Percentiles rank a stretch among this genome's conserved stretches.
phyloP scores from a whole-genome alignment of 208 protist genomes.

The Trypanosoma avium region DNA sequence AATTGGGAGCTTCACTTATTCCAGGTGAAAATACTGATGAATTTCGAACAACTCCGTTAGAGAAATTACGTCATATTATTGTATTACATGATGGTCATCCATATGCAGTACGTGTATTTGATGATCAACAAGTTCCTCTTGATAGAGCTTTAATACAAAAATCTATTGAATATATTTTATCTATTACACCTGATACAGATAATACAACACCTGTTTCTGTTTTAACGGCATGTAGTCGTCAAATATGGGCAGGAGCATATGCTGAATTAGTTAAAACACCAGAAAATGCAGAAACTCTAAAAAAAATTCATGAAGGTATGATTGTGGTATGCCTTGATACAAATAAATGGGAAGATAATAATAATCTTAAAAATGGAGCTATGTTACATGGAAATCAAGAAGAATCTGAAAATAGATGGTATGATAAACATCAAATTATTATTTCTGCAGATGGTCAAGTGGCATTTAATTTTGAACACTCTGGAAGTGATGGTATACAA shows the following conservation, averaged over 20 bases:
- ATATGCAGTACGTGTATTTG: conserved; percentile 72
- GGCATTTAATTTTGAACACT: conserved; percentile 88
- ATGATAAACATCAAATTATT: conserved; percentile 92
- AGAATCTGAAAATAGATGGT: conserved; percentile 91
- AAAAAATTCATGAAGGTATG: conserved; percentile 68
- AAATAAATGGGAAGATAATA: conserved; percentile 41
- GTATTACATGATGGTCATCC: conserved; percentile 83
- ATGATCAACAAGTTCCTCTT: conserved; percentile 46
- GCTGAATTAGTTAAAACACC: conserved; percentile 74
- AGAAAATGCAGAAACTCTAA: conserved; percentile 68
- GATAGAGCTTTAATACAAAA: conserved; percentile 54
- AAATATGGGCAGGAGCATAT: conserved; percentile 78
- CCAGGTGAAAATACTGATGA: conserved; percentile 59
- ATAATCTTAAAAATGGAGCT: conserved; percentile 42
- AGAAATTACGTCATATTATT: conserved; percentile 72
- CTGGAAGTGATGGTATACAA: conserved; percentile 72
- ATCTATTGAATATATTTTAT: conserved; percentile 74
- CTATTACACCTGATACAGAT: conserved; percentile 75
- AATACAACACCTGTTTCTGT: conserved; percentile 82
- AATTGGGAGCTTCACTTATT: conserved; percentile 81
- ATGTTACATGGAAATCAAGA: conserved; percentile 70
- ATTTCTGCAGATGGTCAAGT: conserved; percentile 81
- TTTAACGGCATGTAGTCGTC: conserved; percentile 75
- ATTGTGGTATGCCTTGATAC: conserved; percentile 83
- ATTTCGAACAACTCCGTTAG: conserved; percentile 57